Evolutionary conservation across 345 rosid species (phyloP), one percentile per base, ranked within the genome.

Genomic region (Eutrema heterophyllum): DNA sequence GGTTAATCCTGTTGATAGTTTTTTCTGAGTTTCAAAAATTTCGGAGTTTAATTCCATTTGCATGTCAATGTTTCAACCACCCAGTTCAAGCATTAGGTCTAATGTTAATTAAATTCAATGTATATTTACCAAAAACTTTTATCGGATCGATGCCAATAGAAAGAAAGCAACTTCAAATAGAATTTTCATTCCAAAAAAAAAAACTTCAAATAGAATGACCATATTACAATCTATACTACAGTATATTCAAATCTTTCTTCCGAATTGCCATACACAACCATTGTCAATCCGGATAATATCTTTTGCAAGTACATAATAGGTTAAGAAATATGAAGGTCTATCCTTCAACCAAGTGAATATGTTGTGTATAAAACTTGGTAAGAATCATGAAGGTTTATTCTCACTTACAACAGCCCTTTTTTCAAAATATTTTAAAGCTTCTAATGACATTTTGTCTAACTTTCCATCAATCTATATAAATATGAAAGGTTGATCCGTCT

Each of bases 321-420:
- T 16, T 39, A 33, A 5, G 33, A 48, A 21, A 21, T 33, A 44
- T 66, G 67, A 39, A 48, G 64, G 55, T 32, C 14, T 30, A 64
- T 54, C 48, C 58, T 27, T 55, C 21, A 57, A 48, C 32, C 38
- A 67, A 74, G 39, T 67, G 62, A 74, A 40, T 26, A 5, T 39
- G 30, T 13, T 49, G 29, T 67, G 18, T 40, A 44, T 50, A 41
- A 40, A 32, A 51, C n/a, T 68, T 60, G 21, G 26, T 66, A 21
- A 49, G 73, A 68, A 68, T 51, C 73, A 68, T 51, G 64, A 68
- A 61, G 69, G 74, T 75, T 75, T 67, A 67, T 74, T 74, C 53
- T 67, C 36, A 49, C 7, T 48, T 48, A 60, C 67, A 57, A 16
- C 67, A 66, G 5, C 67, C 53, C 44, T 5, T 67, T 5, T 67